Percentiles rank a stretch among this genome's conserved stretches.
Conservation (phyloP, 208 protist species). For the Trypanosoma platydactyli region DNA sequence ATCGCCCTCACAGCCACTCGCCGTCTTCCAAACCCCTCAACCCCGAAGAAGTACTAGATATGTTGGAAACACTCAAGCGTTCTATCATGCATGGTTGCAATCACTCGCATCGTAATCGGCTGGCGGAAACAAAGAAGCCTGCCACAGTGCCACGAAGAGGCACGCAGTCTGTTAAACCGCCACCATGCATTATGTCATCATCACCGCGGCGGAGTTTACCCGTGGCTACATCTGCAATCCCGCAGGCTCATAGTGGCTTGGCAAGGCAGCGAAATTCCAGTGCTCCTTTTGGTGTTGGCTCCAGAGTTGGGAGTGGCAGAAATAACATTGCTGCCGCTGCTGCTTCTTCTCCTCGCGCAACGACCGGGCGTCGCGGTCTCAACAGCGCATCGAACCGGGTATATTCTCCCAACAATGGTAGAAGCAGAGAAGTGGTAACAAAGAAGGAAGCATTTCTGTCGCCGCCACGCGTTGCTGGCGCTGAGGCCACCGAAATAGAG, state of each 20-base stretch:
- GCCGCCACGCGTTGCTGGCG: background rate
- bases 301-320: background rate
- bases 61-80: conserved; percentile 15
- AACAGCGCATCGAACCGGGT: no score
- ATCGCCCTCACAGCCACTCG: background rate
- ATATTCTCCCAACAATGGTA: background rate
- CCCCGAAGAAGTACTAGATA: conserved; percentile 3
- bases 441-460: background rate
- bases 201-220: background rate
- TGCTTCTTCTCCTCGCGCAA: background rate
- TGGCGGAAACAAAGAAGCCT: background rate
- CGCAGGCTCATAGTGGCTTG: background rate
- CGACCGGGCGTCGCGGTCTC: background rate
- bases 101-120: background rate
- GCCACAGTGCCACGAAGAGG: background rate
- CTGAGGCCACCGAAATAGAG: background rate
- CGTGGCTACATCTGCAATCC: background rate
- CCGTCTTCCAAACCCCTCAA: background rate
- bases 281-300: background rate
- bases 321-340: background rate
- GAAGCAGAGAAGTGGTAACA: background rate
- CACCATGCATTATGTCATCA: background rate
- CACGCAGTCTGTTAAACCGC: conserved; percentile 6
- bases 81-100: conserved; percentile 21
- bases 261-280: background rate